Conservation (phyloP, 176 grass and related monocot species). For the Oryza meridionalis region DNA sequence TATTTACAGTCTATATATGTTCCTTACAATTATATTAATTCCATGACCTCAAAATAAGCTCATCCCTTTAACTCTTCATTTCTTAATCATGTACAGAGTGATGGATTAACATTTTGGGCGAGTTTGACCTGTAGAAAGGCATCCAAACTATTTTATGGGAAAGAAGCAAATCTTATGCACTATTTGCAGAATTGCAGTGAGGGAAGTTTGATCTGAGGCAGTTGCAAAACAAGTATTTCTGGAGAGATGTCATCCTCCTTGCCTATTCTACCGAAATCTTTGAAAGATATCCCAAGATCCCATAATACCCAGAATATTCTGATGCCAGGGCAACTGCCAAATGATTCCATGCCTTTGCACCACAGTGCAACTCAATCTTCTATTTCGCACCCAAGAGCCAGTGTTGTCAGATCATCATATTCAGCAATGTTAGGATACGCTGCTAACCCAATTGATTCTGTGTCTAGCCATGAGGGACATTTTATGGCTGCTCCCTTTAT, state of each 20-base stretch:
- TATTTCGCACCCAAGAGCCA: conserved; percentile 39
- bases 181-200: conserved; percentile 41
- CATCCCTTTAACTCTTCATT: conserved; percentile 28
- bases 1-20: conserved; percentile 17
- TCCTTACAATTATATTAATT: conserved; percentile 32
- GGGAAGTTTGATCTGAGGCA: conserved; percentile 44
- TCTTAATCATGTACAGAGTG: conserved; percentile 34
- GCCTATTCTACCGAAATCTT: conserved; percentile 60
- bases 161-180: conserved; percentile 33
- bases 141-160: conserved; percentile 46
- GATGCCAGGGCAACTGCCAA: conserved; percentile 53
- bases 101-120: conserved; percentile 36
- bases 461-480: conserved; percentile 45
- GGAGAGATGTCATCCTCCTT: conserved; percentile 66
- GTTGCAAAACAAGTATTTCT: conserved; percentile 43
- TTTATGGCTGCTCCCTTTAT: conserved; percentile 53
- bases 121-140: conserved; percentile 6
- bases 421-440: conserved; percentile 45
- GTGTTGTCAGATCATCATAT: conserved; percentile 46
- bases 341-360: conserved; percentile 29
- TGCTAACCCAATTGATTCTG: conserved; percentile 38
- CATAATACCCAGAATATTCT: conserved; percentile 48
- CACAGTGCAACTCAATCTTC: conserved; percentile 35
- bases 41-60: conserved; percentile 15
- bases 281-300: conserved; percentile 56